These are phyloP conservation scores for Eragrostis tef DNA, from an alignment of 202 grass and related monocot genomes.

Conservation along the genomic window DNA sequence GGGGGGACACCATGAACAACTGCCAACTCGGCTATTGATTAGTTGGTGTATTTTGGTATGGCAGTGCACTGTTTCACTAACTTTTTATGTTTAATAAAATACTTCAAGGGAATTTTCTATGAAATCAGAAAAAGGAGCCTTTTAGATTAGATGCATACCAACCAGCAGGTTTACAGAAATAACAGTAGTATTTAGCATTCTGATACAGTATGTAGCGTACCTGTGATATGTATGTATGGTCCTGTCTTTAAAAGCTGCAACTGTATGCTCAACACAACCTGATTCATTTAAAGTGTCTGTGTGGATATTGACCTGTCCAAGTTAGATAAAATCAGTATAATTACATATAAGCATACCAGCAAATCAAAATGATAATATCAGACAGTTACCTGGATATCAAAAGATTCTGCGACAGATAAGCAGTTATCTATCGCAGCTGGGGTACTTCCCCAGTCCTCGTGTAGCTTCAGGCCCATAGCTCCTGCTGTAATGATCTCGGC, in stretches of 20 bases:
- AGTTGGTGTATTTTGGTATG: constrained; percentile 5
- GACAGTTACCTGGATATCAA: constrained; percentile 79
- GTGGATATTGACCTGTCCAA: constrained; percentile 92
- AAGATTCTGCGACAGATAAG: constrained; percentile 81
- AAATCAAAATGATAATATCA: constrained; percentile 31
- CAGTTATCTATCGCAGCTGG: constrained; percentile 87
- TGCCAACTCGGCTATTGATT: neutral
- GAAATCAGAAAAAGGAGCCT: neutral
- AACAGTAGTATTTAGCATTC: neutral
- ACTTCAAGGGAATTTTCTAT: neutral
- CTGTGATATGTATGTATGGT: constrained; percentile 98
- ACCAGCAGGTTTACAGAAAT: constrained; percentile 15
- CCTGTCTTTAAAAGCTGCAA: constrained; percentile 92
- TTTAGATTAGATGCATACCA: neutral
- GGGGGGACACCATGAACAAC: neutral
- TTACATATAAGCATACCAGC: neutral
- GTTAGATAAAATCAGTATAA: constrained; percentile 42
- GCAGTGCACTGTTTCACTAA: neutral
- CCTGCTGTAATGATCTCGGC: constrained; percentile 87
- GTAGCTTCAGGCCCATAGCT: constrained; percentile 93
- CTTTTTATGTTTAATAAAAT: neutral
- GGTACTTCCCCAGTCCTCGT: constrained; percentile 98
- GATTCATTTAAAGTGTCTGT: constrained; percentile 97
- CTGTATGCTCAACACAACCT: constrained; percentile 93
- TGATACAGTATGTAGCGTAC: constrained; percentile 49